Conservation (phyloP, 2,329 filamentous ascomycete species). For the Tolypocladium tropicale region DNA sequence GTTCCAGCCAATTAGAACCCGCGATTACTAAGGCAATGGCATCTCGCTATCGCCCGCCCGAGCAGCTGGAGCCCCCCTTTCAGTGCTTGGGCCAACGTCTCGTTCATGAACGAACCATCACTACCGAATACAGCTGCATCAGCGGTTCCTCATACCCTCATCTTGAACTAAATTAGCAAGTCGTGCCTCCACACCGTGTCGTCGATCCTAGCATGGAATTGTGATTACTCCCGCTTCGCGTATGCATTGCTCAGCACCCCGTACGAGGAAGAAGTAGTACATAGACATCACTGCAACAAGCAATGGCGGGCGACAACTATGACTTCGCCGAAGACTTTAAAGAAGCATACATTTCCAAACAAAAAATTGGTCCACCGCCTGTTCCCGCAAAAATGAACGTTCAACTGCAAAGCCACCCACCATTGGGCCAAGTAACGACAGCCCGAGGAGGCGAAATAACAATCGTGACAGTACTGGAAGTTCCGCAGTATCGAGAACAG, state of each 20-base stretch:
- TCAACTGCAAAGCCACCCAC: constrained; percentile 48
- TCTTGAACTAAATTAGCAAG: no score
- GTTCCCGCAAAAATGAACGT: constrained; percentile 23
- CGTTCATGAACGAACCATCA: no score
- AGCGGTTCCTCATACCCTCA: no score
- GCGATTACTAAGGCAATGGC: constrained; percentile 26
- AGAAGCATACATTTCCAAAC: constrained; percentile 25
- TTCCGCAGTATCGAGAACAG: constrained; percentile 41
- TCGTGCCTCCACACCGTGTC: no score
- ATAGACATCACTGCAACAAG: background rate
- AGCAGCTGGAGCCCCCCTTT: no score
- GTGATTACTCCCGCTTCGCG: no score
- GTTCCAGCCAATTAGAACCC: constrained; percentile 22
- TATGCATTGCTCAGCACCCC: no score
- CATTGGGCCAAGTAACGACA: constrained; percentile 64
- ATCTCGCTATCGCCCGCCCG: no score
- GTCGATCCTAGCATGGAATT: no score
- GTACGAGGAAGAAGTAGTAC: no score
- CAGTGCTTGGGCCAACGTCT: no score
- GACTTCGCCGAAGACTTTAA: constrained; percentile 27
- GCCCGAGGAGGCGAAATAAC: constrained; percentile 36
- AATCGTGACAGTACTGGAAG: constrained; percentile 63
- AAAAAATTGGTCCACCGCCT: constrained; percentile 19
- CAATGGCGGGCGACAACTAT: constrained; percentile 17
- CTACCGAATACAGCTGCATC: no score